phyloP scores from a whole-genome alignment of 495 filamentous ascomycete genomes.

The Xylaria bambusicola region DNA sequence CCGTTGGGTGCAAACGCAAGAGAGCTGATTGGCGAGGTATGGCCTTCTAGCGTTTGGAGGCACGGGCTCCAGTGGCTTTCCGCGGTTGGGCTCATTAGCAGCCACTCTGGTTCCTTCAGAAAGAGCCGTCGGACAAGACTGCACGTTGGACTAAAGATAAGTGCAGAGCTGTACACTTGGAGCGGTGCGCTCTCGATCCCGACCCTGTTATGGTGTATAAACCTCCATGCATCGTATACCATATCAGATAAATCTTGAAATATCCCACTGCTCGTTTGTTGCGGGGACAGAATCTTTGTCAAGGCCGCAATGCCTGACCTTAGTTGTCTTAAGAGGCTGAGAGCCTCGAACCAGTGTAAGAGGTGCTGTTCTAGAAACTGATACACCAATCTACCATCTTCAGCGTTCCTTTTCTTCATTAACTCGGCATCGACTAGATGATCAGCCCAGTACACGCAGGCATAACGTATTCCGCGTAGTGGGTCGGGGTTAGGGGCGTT shows the following conservation, averaged over 20 bases:
- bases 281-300: too few relatives aligned
- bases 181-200: constrained; percentile 20
- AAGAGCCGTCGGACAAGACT: constrained; percentile 3
- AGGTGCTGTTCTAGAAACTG: constrained; percentile 22
- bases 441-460: constrained; percentile 42
- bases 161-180: constrained; percentile 21
- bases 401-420: neutral
- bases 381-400: neutral
- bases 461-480: constrained; percentile 33
- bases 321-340: neutral
- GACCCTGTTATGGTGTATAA: too few relatives aligned
- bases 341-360: constrained; percentile 33
- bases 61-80: too few relatives aligned
- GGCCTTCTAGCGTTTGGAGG: too few relatives aligned
- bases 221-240: too few relatives aligned
- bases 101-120: neutral
- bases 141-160: constrained; percentile 18
- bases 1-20: too few relatives aligned
- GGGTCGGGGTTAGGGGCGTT: constrained; percentile 29
- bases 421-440: constrained; percentile 23
- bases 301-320: too few relatives aligned
- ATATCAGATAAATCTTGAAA: too few relatives aligned
- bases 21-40: too few relatives aligned
- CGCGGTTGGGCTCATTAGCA: too few relatives aligned
- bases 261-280: too few relatives aligned